Evolutionary conservation across 345 rosid genomes (phyloP), one percentile per base, ranked within the genome.

Genomic region (Brassica nigra): DNA sequence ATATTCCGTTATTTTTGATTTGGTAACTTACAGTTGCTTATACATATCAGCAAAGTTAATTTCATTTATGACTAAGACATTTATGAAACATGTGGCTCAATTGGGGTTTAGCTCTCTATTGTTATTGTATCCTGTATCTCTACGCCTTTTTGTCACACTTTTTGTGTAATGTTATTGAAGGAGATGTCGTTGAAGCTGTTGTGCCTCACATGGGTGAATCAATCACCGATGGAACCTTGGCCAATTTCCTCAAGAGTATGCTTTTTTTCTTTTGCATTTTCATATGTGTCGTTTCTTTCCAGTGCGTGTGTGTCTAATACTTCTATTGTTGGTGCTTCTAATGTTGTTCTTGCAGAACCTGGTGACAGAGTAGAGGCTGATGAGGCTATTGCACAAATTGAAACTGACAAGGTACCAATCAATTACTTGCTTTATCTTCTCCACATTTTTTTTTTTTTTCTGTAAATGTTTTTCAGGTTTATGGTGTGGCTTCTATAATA

Each of bases 141-240:
- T 65, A 62, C 8, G 29, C 68, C 16, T 63, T 74, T 55, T 82
- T 54, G 28, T 57, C 70, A 16, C 54, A 47, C 36, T 74, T 29
- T 64, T 14, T 47, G 66, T 82, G 58, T 82, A 66, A 36, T 80
- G 69, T 62, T 18, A 52, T 61, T 79, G 73, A 77, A 92, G 97
- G 89, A 18, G 93, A 92, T 85, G 73, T 82, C 16, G 89, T 90
- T 77, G 90, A 89, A 59, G 95, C 86, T 76, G 89, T 92, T 75
- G 97, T 92, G 62, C 97, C 97, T 78, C 87, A 86, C 78, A 92
- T 92, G 97, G 97, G 95, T 70, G 97, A 92, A 92, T 92, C 97
- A 42, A 92, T 92, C 74, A 89, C 90, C 15, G 97, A 92, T 86
- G 97, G 97, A 62, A 92, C 97, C 23, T 62, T 92, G 65, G 95